Evolutionary conservation across 192 early-diverging fungal species (phyloP).

Genomic region (Chytriomyces confervae): DNA sequence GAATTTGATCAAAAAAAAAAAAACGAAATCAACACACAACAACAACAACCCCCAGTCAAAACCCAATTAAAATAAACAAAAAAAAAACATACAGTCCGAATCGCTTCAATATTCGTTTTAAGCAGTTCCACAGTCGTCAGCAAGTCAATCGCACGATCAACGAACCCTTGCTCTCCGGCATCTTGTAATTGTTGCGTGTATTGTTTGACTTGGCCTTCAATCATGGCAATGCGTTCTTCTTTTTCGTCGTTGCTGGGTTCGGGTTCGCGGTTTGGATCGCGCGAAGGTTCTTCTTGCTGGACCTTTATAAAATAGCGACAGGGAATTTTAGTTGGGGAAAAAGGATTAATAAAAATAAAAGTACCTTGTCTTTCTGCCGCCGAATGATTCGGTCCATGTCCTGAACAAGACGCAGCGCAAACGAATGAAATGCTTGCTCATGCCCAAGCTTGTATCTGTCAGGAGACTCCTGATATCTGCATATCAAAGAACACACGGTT

Average conservation of each 20-base stretch:
- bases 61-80: too few species aligned
- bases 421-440: constrained; percentile 74
- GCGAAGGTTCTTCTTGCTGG: neutral
- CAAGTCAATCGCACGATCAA: constrained; percentile 72
- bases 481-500: neutral
- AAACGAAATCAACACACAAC: neutral
- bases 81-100: constrained; percentile 69
- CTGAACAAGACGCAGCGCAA: constrained; percentile 64
- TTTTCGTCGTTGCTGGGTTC: constrained; percentile 73
- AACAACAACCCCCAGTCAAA: too few species aligned
- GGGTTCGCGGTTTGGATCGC: constrained; percentile 42
- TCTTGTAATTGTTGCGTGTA: constrained; percentile 64
- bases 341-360: too few species aligned
- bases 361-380: constrained; percentile 70
- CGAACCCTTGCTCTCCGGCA: constrained; percentile 75
- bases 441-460: constrained; percentile 75
- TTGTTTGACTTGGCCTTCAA: constrained; percentile 81
- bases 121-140: constrained; percentile 71
- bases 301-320: neutral
- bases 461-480: constrained; percentile 64
- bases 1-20: neutral
- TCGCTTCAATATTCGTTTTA: constrained; percentile 63
- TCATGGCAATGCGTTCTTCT: constrained; percentile 79
- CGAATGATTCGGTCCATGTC: constrained; percentile 77
- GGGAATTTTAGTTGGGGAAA: neutral